Evolutionary conservation across 306 rosid species (phyloP), one percentile per base, ranked within the genome.

Genomic region (Malus asiatica): DNA sequence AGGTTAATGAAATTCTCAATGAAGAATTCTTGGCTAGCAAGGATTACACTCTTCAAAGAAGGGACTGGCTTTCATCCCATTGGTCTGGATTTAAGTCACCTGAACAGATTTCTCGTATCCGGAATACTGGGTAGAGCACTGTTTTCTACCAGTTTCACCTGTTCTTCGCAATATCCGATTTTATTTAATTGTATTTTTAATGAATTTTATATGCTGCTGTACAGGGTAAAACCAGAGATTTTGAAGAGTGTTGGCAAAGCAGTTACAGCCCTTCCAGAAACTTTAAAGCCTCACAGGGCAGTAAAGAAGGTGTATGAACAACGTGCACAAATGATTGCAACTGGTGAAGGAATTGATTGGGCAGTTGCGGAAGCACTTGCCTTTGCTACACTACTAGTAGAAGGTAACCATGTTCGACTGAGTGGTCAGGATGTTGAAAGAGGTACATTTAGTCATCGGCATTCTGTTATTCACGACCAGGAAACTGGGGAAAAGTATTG

Each of bases 381-480:
- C 76, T 92, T 83, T 83, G 97, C 97, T 78, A 95, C 98, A 63
- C 84, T 95, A 80, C 69, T 95, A 18, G 88, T 90, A 79, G 98
- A 95, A 88, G 97, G 98, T 68, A 95, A 92, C 85, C 98, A 95
- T 75, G 96, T 95, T 61, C 86, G 98, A 70, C 69, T 89, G 85
- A 95, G 98, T 76, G 98, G 98, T 63, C 97, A 95, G 88, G 98
- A 95, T 81, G 98, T 92, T 74, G 98, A 95, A 86, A 89, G 98
- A 76, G 98, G 97, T 68, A 95, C 98, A 72, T 95, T 95, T 77
- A 95, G 98, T 83, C 98, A 95, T 80, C 91, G 97, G 22, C 98
- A 95, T 83, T n/a, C 97, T 72, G 93, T 92, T 66, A 76, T 92
- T 77, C 98, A 95, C 52, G 97, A 95, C 88, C 98, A 95, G 79